Percentiles rank a stretch among this genome's conserved stretches.
Conservation (phyloP, 2,329 filamentous ascomycete genomes). For the Monosporascus sp. region DNA sequence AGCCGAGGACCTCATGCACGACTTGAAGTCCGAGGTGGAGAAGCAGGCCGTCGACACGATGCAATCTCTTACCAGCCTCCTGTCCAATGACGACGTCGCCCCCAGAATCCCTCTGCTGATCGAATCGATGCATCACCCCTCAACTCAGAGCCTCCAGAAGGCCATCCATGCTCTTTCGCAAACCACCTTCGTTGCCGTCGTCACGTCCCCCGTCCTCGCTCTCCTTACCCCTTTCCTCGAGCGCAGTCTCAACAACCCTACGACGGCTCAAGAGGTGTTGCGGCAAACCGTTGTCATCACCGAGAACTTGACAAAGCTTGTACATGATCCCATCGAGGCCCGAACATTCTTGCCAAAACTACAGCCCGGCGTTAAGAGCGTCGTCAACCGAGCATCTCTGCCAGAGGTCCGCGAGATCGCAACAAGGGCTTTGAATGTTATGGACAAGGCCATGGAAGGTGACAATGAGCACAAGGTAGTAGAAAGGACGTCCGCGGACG, state of each 20-base stretch:
- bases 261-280: slow-evolving; percentile 87
- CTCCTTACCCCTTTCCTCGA: slow-evolving; percentile 92
- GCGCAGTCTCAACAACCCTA: slow-evolving; percentile 85
- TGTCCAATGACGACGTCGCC: slow-evolving; percentile 95
- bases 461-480: slow-evolving; percentile 58
- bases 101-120: slow-evolving; percentile 88
- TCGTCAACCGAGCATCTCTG: slow-evolving; percentile 81
- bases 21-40: slow-evolving; percentile 81
- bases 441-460: slow-evolving; percentile 80
- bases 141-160: slow-evolving; percentile 81
- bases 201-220: slow-evolving; percentile 91
- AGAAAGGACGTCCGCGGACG: slow-evolving; percentile 62
- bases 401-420: slow-evolving; percentile 93
- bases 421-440: slow-evolving; percentile 73
- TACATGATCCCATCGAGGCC: slow-evolving; percentile 91
- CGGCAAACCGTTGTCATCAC: slow-evolving; percentile 94
- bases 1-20: slow-evolving; percentile 91
- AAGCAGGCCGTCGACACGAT: slow-evolving; percentile 93
- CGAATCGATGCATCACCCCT: slow-evolving; percentile 93
- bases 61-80: slow-evolving; percentile 79
- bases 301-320: slow-evolving; percentile 96
- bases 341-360: slow-evolving; percentile 92
- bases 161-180: slow-evolving; percentile 94
- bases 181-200: slow-evolving; percentile 96
- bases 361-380: slow-evolving; percentile 85